These are phyloP conservation scores for Cynanchum wilfordii DNA, from an alignment of 257 asterid genomes.

Conservation along the genomic window DNA sequence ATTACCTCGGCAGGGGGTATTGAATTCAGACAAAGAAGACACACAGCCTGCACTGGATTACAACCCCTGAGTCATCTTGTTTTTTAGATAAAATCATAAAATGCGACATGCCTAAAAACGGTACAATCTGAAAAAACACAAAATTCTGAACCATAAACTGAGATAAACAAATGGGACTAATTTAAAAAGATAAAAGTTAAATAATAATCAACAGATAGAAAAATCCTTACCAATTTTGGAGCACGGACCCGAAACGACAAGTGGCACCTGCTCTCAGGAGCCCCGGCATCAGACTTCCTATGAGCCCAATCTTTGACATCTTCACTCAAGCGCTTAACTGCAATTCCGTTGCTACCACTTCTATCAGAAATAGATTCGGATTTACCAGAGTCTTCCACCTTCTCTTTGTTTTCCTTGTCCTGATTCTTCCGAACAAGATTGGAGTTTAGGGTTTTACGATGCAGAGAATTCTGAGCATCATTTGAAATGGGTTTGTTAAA, in stretches of 20 bases:
- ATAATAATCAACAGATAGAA: background rate
- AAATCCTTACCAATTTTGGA: conserved; percentile 44
- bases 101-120: background rate
- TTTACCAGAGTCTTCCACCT: background rate
- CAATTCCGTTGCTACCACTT: background rate
- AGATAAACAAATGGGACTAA: background rate
- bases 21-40: conserved; percentile 55
- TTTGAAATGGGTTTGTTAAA: conserved; percentile 11
- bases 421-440: background rate
- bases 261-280: conserved; percentile 37
- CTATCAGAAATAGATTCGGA: background rate
- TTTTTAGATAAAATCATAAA: background rate
- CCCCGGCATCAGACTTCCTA: conserved; percentile 42
- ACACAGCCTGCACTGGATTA: conserved; percentile 47
- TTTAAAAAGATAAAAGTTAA: background rate
- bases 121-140: background rate
- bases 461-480: background rate
- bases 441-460: background rate
- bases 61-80: background rate
- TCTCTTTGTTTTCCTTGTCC: conserved; percentile 7
- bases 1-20: conserved; percentile 49
- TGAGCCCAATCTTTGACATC: conserved; percentile 41
- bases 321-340: conserved; percentile 26
- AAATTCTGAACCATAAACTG: background rate
- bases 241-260: conserved; percentile 57